Conservation (phyloP, 1,284 basidiomycete species). For the Uromyces viciae-fabae region DNA sequence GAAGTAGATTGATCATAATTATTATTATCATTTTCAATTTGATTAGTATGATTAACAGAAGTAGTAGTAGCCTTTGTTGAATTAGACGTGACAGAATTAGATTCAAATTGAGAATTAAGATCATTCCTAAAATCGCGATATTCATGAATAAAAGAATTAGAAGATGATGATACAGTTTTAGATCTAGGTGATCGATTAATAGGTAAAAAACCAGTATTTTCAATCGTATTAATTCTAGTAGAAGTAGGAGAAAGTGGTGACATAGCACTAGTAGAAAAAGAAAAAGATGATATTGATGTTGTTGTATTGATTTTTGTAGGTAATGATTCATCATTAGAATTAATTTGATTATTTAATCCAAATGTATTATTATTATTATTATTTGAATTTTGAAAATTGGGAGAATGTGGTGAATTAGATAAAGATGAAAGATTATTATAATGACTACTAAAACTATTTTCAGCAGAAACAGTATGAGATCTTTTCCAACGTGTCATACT, state of each 20-base stretch:
- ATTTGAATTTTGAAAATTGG: background rate
- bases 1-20: no score
- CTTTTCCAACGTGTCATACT: background rate
- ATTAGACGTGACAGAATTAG: no score
- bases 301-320: background rate
- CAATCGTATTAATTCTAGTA: no score
- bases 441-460: background rate
- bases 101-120: no score
- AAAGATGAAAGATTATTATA: background rate
- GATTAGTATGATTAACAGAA: no score
- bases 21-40: no score
- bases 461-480: conserved; percentile 15
- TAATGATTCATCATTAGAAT: background rate
- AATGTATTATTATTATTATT: background rate
- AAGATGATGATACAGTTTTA: no score
- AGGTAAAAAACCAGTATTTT: no score
- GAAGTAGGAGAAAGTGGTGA: background rate
- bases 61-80: no score
- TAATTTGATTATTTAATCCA: background rate
- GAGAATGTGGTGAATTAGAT: background rate
- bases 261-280: background rate
- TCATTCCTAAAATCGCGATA: no score
- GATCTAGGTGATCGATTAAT: no score
- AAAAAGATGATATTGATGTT: background rate
- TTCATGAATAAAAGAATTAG: no score